Conservation (phyloP, 2,329 filamentous ascomycete genomes). For the Rhynchosporium graminicola region DNA sequence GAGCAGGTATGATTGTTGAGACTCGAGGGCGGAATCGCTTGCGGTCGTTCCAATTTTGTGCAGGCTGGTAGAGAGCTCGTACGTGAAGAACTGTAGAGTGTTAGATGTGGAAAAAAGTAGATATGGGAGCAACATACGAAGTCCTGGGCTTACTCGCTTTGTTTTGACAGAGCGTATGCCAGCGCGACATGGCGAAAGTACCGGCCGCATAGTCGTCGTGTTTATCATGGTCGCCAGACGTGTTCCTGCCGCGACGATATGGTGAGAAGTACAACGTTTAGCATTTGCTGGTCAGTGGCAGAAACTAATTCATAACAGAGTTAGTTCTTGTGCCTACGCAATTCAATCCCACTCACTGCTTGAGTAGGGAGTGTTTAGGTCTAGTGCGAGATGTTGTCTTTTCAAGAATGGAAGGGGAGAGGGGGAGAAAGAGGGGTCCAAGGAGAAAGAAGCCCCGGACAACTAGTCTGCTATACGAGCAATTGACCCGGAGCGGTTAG, state of each 20-base stretch:
- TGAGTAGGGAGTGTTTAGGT: too few relatives aligned
- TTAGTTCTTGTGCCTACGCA: slow-evolving; percentile 1
- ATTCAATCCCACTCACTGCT: neutral
- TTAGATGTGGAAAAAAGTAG: neutral
- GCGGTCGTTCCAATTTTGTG: slow-evolving; percentile 29
- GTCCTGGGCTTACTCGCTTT: slow-evolving; percentile 20
- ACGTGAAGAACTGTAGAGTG: slow-evolving; percentile 26
- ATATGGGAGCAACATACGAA: slow-evolving; percentile 24
- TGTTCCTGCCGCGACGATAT: slow-evolving; percentile 7
- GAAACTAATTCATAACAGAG: neutral
- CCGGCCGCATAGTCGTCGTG: slow-evolving; percentile 33
- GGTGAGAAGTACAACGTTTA: neutral
- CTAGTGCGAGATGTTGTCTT: too few relatives aligned
- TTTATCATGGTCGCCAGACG: slow-evolving; percentile 33
- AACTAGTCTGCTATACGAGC: too few relatives aligned
- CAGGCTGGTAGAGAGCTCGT: slow-evolving; percentile 30
- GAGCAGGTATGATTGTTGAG: slow-evolving; percentile 25
- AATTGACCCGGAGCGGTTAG: too few relatives aligned
- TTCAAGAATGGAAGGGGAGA: too few relatives aligned
- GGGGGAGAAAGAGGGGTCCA: too few relatives aligned
- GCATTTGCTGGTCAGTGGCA: slow-evolving; percentile 15
- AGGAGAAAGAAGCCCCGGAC: too few relatives aligned
- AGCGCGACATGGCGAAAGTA: slow-evolving; percentile 33
- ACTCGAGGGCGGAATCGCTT: slow-evolving; percentile 27
- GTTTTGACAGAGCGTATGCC: slow-evolving; percentile 24